These are phyloP conservation scores for Metrosideros polymorpha DNA, from an alignment of 441 rosid species.

Conservation along the genomic window DNA sequence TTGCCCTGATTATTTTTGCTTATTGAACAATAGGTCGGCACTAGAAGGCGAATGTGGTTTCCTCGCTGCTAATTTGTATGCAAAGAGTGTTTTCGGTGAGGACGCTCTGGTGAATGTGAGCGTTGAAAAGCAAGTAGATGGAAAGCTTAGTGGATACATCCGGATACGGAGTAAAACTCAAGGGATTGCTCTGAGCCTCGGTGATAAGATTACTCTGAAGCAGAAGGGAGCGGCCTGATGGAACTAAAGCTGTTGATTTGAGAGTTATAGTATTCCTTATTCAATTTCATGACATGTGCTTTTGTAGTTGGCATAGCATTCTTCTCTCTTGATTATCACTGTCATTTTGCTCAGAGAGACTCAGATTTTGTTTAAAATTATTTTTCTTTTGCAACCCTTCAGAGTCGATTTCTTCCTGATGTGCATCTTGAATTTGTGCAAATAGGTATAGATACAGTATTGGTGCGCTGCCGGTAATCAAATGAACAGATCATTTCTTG, in stretches of 20 bases:
- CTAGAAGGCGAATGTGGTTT: conserved; percentile 87
- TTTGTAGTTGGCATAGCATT: not conserved
- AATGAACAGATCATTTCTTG: not conserved
- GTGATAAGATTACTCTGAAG: conserved; percentile 89
- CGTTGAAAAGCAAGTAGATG: conserved; percentile 69
- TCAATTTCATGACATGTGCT: not conserved
- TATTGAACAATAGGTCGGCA: conserved; percentile 48
- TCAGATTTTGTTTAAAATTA: not conserved
- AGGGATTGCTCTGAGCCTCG: conserved; percentile 94
- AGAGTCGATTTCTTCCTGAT: not conserved
- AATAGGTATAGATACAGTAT: not conserved
- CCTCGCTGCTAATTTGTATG: conserved; percentile 82
- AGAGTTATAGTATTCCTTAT: not conserved
- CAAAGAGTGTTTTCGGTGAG: conserved; percentile 91
- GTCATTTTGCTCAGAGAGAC: not conserved
- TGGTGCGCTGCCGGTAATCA: not conserved
- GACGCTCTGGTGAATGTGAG: conserved; percentile 82
- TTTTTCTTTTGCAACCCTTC: not conserved
- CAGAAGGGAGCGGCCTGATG: conserved; percentile 71
- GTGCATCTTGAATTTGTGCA: not conserved
- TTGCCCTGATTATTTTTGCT: not conserved
- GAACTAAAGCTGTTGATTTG: not conserved
- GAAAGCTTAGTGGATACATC: conserved; percentile 78
- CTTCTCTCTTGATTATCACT: not conserved
- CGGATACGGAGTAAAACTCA: conserved; percentile 94